phyloP scores from a whole-genome alignment of 768 basidiomycete species.

The Gymnopilus dilepis region DNA sequence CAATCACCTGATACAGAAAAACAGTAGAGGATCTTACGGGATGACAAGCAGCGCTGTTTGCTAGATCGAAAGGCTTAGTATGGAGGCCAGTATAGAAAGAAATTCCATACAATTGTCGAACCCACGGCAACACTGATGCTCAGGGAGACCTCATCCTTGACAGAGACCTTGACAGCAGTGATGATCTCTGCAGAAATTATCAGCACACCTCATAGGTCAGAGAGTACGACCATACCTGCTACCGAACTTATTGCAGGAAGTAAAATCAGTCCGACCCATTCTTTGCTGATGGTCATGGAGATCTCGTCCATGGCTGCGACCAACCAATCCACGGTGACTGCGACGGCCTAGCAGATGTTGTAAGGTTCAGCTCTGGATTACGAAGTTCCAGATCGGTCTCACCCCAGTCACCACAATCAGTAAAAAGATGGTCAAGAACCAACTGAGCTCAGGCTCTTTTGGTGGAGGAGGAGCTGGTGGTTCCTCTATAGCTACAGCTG shows the following conservation, averaged over 20 bases:
- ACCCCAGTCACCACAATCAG: conserved; percentile 69
- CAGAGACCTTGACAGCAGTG: conserved; percentile 89
- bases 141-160: conserved; percentile 81
- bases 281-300: conserved; percentile 72
- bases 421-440: conserved; percentile 58
- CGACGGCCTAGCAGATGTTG: conserved; percentile 46
- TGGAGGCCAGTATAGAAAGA: not conserved
- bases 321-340: conserved; percentile 66
- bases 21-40: conserved; percentile 36
- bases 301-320: conserved; percentile 87
- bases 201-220: not conserved
- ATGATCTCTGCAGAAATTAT: conserved; percentile 67
- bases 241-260: conserved; percentile 85
- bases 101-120: conserved; percentile 64
- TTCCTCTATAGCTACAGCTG: not conserved
- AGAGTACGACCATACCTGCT: conserved; percentile 52
- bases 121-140: conserved; percentile 87
- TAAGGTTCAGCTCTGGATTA: not conserved
- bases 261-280: conserved; percentile 89
- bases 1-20: too few relatives aligned
- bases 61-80: conserved; percentile 36
- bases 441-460: conserved; percentile 61
- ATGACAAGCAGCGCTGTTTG: conserved; percentile 63
- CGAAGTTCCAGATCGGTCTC: conserved; percentile 2
- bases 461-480: not conserved